Conservation (phyloP, 2,329 filamentous ascomycete genomes). For the Microdochium paspali region DNA sequence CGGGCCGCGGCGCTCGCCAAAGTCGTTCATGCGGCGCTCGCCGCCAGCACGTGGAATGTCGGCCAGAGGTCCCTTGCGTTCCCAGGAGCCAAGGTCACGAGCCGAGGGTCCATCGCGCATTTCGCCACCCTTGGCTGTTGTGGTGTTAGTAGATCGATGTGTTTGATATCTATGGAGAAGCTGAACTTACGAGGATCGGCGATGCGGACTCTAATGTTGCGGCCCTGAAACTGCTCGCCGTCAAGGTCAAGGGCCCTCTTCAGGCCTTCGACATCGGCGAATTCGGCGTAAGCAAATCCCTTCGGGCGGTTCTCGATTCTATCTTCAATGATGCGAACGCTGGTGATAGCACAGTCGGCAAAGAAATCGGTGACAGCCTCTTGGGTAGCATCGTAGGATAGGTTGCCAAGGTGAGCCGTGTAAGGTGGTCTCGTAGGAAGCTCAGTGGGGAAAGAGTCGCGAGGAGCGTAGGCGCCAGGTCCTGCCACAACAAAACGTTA, state of each 20-base stretch:
- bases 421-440: slow-evolving; percentile 88
- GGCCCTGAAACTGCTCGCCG: slow-evolving; percentile 74
- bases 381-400: slow-evolving; percentile 86
- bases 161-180: neutral
- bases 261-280: slow-evolving; percentile 75
- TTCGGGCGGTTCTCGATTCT: slow-evolving; percentile 90
- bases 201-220: slow-evolving; percentile 86
- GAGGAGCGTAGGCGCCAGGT: slow-evolving; percentile 37
- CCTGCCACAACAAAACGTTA: neutral
- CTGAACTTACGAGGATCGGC: slow-evolving; percentile 84
- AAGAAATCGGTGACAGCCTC: slow-evolving; percentile 84
- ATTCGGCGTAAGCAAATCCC: slow-evolving; percentile 97
- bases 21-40: slow-evolving; percentile 36
- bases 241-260: slow-evolving; percentile 84
- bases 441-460: slow-evolving; percentile 63
- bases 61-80: slow-evolving; percentile 80
- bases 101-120: slow-evolving; percentile 47
- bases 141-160: slow-evolving; percentile 24
- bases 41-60: slow-evolving; percentile 42
- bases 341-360: slow-evolving; percentile 72
- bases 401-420: slow-evolving; percentile 92
- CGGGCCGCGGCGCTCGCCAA: slow-evolving; percentile 55
- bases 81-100: slow-evolving; percentile 84
- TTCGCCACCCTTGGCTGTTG: slow-evolving; percentile 72
- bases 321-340: slow-evolving; percentile 93